Conservation (phyloP, 805 yeast species). For the Metschnikowia reukaufii region DNA sequence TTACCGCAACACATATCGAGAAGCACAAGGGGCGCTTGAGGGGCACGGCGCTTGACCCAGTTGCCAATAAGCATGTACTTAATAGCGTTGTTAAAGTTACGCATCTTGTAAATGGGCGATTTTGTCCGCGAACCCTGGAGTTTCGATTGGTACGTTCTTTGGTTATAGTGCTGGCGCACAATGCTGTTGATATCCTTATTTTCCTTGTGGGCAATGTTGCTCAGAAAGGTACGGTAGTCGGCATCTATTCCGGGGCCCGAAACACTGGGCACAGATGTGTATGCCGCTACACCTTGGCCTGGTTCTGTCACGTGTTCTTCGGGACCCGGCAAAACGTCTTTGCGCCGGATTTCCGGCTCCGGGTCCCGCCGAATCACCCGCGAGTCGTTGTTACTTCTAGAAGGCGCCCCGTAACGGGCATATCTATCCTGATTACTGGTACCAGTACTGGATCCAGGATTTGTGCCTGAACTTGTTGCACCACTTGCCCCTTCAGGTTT, state of each 20-base stretch:
- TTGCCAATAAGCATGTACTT: constrained; percentile 82
- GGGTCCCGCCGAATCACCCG: constrained; percentile 20
- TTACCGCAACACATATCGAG: constrained; percentile 95
- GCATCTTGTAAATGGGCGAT: constrained; percentile 81
- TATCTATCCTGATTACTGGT: constrained; percentile 13
- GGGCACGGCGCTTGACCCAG: constrained; percentile 43
- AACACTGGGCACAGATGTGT: constrained; percentile 19
- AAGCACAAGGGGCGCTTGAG: constrained; percentile 41
- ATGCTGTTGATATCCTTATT: constrained; percentile 56
- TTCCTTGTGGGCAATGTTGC: constrained; percentile 34
- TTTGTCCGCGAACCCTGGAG: constrained; percentile 57
- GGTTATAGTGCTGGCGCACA: constrained; percentile 83
- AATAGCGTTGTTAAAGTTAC: constrained; percentile 89
- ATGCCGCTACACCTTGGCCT: constrained; percentile 15
- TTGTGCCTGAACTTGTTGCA: neutral
- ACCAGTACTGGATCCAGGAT: too few relatives aligned
- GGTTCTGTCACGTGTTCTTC: constrained; percentile 7
- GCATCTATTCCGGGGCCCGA: constrained; percentile 19
- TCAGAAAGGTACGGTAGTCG: constrained; percentile 40
- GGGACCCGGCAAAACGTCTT: constrained; percentile 7
- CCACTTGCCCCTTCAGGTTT: too few relatives aligned
- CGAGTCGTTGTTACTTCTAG: constrained; percentile 9
- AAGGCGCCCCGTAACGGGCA: constrained; percentile 20
- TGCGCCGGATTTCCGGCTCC: constrained; percentile 15
- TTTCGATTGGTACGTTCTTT: constrained; percentile 70